Base-by-base conservation (phyloP, 1,139 yeast species). In the Spencermartinsiella ligniputridi region DNA sequence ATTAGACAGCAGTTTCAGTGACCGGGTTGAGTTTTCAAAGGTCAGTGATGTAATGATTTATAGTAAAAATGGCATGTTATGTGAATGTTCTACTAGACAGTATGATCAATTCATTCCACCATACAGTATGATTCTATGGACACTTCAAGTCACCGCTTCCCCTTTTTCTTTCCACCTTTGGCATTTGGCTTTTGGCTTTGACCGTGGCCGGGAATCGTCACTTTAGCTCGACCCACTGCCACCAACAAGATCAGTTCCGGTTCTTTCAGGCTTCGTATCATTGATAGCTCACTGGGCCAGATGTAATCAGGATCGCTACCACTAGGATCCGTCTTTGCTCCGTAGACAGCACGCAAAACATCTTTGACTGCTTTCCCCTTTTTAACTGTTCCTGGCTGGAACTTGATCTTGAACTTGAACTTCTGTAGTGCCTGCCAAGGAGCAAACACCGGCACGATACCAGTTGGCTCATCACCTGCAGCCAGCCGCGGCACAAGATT, bases 341-440 rank as follows among this genome's bases (percentile, higher is more conserved):
- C 70, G 37, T 73, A 67, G 58, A 89, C 80, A 54, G 75, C 75
- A 50, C 78, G 74, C 43, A 89, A 56, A 1, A 79, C 72, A 49
- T 89, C 96, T 47, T 75, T 75, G 32, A 88, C 71, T 0, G 94
- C 82, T 60, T 92, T 92, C 2, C 97, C 96, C 64, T 90, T 92
- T 63, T 94, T 92, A 21, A 83, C 81, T 36, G 76, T 72, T 0
- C 99, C 99, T 0, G 95, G 94, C 54, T 81, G 88, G 35, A 92
- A 67, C 63, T 92, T 90, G 33, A 87, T 83, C 61, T 88, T 89
- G 67, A 85, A 89, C 61, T 86, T 83, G 66, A 75, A 78, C 61
- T 83, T 83, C 50, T 71, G 75, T 55, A 92, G 66, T 0, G 97
- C 75, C 11, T 76, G 67, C 96, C 97, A 94, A 1, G 98, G 98